phyloP scores from a whole-genome alignment of 2,329 filamentous ascomycete genomes.

The Botryotinia globosa region DNA sequence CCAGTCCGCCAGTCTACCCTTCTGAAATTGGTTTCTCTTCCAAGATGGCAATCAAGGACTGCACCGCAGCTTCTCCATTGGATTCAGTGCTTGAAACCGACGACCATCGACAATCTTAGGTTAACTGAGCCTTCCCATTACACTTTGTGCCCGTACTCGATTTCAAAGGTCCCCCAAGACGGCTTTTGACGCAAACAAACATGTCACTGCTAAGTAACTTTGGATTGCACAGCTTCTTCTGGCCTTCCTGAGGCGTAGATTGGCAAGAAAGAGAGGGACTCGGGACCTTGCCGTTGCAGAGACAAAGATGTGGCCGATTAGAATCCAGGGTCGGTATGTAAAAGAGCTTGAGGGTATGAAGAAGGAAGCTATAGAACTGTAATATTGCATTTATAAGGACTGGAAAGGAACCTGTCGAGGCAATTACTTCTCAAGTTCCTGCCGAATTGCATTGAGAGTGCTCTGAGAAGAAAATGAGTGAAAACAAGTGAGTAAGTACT shows the following conservation, averaged over 20 bases:
- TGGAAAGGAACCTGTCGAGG: neutral
- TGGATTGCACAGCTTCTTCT: constrained; percentile 41
- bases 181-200: constrained; percentile 19
- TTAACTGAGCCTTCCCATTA: constrained; percentile 45
- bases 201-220: neutral
- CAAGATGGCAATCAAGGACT: neutral
- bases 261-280: constrained; percentile 48
- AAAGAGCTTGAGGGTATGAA: constrained; percentile 15
- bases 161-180: constrained; percentile 18
- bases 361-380: constrained; percentile 15
- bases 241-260: constrained; percentile 47
- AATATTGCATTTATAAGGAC: neutral
- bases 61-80: neutral
- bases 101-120: constrained; percentile 53
- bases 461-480: neutral
- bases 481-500: neutral
- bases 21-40: constrained; percentile 52
- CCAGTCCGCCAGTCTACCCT: constrained; percentile 48
- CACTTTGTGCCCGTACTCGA: constrained; percentile 24
- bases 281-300: constrained; percentile 66
- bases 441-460: neutral
- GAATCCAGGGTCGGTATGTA: constrained; percentile 3
- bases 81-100: constrained; percentile 43
- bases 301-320: constrained; percentile 50
- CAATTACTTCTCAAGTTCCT: neutral